These are phyloP conservation scores for Diaporthe citri DNA, from an alignment of 2,329 filamentous ascomycete species.

Conservation along the genomic window DNA sequence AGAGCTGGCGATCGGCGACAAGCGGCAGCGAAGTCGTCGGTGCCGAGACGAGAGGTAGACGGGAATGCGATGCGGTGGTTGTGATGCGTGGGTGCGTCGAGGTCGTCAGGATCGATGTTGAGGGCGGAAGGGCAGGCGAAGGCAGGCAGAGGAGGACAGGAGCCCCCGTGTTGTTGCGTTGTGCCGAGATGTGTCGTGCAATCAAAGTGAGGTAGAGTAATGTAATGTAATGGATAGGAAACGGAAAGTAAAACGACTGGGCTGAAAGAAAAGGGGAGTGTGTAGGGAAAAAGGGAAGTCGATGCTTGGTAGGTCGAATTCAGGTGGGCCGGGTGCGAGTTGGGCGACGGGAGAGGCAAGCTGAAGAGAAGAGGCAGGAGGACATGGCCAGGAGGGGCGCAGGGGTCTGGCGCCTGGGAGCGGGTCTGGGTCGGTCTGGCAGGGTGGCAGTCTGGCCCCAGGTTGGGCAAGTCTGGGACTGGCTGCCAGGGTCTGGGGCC, in stretches of 20 bases:
- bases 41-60: background rate
- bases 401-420: conserved; percentile 1
- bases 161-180: background rate
- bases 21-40: background rate
- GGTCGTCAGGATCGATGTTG: background rate
- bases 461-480: conserved; percentile 1
- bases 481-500: conserved; percentile 18
- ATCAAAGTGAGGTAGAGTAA: background rate
- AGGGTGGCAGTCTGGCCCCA: conserved; percentile 2
- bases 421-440: background rate
- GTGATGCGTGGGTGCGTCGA: background rate
- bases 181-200: background rate
- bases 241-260: background rate
- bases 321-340: conserved; percentile 10
- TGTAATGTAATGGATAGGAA: conserved; percentile 21
- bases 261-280: conserved; percentile 20
- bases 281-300: conserved; percentile 14
- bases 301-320: conserved; percentile 17
- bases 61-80: background rate
- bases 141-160: background rate
- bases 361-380: background rate
- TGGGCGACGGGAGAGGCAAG: conserved; percentile 8
- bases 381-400: background rate
- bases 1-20: conserved; percentile 9
- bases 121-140: background rate